phyloP scores from a whole-genome alignment of 2,329 filamentous ascomycete species.

The Neurospora sp. region DNA sequence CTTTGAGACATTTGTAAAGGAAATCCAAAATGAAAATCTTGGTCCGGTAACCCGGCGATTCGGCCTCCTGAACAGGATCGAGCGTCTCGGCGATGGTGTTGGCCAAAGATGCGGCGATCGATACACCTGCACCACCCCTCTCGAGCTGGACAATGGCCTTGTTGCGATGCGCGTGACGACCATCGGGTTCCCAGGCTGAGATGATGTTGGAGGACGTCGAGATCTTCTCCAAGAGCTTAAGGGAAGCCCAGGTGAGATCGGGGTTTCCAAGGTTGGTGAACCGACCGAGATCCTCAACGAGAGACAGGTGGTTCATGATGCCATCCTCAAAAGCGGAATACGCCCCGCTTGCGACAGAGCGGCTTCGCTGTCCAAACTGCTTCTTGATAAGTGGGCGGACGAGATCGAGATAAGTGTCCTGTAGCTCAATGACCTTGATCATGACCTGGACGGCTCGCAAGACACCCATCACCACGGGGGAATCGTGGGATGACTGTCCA shows the following conservation, averaged over 20 bases:
- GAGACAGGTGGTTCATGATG: slow-evolving; percentile 65
- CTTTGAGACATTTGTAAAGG: slow-evolving; percentile 66
- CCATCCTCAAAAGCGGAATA: slow-evolving; percentile 90
- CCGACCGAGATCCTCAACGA: slow-evolving; percentile 74
- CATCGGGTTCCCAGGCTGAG: slow-evolving; percentile 53
- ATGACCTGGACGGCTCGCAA: slow-evolving; percentile 76
- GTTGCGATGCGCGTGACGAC: slow-evolving; percentile 58
- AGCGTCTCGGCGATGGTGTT: slow-evolving; percentile 57
- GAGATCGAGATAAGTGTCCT: slow-evolving; percentile 84
- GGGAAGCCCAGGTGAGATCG: slow-evolving; percentile 66
- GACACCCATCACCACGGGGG: slow-evolving; percentile 70
- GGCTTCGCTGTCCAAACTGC: slow-evolving; percentile 47
- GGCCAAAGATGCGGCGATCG: slow-evolving; percentile 66
- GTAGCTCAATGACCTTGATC: slow-evolving; percentile 71
- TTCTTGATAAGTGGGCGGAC: slow-evolving; percentile 69
- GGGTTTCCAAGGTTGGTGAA: slow-evolving; percentile 81
- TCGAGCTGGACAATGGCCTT: slow-evolving; percentile 85
- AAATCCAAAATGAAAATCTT: slow-evolving; percentile 82
- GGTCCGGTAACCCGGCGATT: slow-evolving; percentile 65
- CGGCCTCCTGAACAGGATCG: slow-evolving; percentile 61
- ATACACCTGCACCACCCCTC: slow-evolving; percentile 66
- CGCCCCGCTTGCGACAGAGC: slow-evolving; percentile 60
- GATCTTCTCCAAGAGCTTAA: slow-evolving; percentile 77
- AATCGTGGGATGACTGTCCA: slow-evolving; percentile 62
- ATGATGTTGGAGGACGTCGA: slow-evolving; percentile 75